A percentile compares a stretch with the other conserved stretches of the same genome.
These are phyloP conservation scores for Metarhizium robertsii DNA, from an alignment of 2,329 filamentous ascomycete species.

Conservation along the genomic window DNA sequence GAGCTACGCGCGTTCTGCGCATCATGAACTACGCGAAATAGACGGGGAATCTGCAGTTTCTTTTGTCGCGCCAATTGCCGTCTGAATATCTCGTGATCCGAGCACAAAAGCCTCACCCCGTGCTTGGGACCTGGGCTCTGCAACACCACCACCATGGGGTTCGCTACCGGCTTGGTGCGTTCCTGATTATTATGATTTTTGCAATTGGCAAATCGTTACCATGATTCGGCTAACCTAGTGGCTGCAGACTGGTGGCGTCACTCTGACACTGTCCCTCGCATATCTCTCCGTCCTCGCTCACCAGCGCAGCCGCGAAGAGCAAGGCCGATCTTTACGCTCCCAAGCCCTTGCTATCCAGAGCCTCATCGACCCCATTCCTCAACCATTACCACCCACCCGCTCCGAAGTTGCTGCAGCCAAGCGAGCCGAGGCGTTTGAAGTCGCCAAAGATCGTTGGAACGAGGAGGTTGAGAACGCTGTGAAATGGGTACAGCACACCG, in stretches of 20 bases:
- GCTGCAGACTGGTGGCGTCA: conserved; percentile 61
- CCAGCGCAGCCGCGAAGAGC: conserved; percentile 54
- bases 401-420: conserved; percentile 41
- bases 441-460: conserved; percentile 72
- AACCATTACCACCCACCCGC: conserved; percentile 38
- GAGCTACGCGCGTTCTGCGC: conserved; percentile 18
- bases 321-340: conserved; percentile 46
- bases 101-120: neutral
- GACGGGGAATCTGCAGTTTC: neutral
- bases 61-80: conserved; percentile 2
- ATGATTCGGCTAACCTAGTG: conserved; percentile 5
- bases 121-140: conserved; percentile 2
- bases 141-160: conserved; percentile 49
- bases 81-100: neutral
- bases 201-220: neutral
- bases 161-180: conserved; percentile 65
- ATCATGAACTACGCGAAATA: conserved; percentile 23
- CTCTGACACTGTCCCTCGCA: conserved; percentile 62
- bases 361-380: conserved; percentile 39
- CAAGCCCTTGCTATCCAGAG: conserved; percentile 45
- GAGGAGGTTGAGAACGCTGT: conserved; percentile 59
- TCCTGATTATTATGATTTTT: neutral
- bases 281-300: conserved; percentile 65
- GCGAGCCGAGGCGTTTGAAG: conserved; percentile 50
- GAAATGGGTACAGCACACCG: conserved; percentile 53